Conservation (phyloP, 2,329 filamentous ascomycete species). For the Canariomyces notabilis region DNA sequence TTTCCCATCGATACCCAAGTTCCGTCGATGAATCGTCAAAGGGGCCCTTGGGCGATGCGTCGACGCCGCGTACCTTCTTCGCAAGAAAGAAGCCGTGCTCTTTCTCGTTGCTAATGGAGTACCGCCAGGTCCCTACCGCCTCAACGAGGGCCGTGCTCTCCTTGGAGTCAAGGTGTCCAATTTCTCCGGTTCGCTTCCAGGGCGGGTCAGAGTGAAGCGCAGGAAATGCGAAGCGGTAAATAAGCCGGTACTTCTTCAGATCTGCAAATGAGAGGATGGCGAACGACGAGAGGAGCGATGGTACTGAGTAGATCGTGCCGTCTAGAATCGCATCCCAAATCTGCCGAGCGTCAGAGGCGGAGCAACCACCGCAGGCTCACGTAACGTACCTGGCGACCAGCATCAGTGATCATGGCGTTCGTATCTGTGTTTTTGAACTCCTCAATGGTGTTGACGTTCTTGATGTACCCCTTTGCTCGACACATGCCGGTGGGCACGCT, state of each 20-base stretch:
- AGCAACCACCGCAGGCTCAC: not conserved
- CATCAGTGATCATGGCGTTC: constrained; percentile 67
- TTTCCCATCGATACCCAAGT: constrained; percentile 67
- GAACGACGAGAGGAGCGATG: constrained; percentile 85
- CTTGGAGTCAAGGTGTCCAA: constrained; percentile 52
- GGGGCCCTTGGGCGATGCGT: constrained; percentile 36
- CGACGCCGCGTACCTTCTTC: constrained; percentile 58
- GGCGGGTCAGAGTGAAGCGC: constrained; percentile 82
- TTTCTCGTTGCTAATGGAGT: constrained; percentile 65
- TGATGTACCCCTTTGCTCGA: constrained; percentile 88
- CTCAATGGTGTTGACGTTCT: constrained; percentile 93
- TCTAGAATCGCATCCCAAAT: constrained; percentile 98
- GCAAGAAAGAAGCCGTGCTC: constrained; percentile 96
- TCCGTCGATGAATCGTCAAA: constrained; percentile 46
- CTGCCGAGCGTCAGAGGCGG: constrained; percentile 42
- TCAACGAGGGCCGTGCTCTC: constrained; percentile 81
- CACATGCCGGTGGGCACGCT: constrained; percentile 67
- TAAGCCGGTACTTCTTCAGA: constrained; percentile 94
- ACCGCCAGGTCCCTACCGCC: constrained; percentile 80
- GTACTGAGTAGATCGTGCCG: constrained; percentile 91
- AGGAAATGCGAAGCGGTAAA: constrained; percentile 97
- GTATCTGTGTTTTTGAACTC: constrained; percentile 86
- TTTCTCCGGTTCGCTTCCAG: constrained; percentile 62
- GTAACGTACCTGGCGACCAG: constrained; percentile 67
- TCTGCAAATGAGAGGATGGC: constrained; percentile 88